These are phyloP conservation scores for Candida cerambycidarum DNA, from an alignment of 805 yeast genomes.

Conservation along the genomic window DNA sequence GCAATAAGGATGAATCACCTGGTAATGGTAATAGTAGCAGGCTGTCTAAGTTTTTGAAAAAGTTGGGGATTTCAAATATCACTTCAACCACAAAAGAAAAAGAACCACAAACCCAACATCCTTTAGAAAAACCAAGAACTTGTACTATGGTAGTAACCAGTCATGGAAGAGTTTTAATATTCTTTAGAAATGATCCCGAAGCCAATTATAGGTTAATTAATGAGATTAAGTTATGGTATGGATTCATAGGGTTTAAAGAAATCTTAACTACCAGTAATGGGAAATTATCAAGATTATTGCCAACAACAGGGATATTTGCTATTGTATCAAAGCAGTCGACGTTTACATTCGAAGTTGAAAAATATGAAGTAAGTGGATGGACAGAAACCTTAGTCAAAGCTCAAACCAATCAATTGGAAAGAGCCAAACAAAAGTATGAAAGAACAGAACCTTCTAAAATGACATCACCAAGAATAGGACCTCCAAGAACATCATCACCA, in stretches of 20 bases:
- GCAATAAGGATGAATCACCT: slow-evolving; percentile 7
- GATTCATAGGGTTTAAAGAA: slow-evolving; percentile 59
- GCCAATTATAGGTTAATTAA: slow-evolving; percentile 47
- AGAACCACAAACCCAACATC: slow-evolving; percentile 18
- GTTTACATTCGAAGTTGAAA: slow-evolving; percentile 56
- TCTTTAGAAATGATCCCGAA: slow-evolving; percentile 43
- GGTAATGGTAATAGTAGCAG: slow-evolving; percentile 2
- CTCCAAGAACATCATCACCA: slow-evolving; percentile 1
- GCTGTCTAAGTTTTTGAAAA: slow-evolving; percentile 19
- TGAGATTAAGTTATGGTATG: slow-evolving; percentile 55
- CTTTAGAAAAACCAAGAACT: slow-evolving; percentile 39
- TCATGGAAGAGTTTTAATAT: slow-evolving; percentile 61
- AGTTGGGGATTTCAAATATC: slow-evolving; percentile 15
- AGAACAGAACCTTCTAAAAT: slow-evolving; percentile 9
- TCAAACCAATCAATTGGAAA: slow-evolving; percentile 48
- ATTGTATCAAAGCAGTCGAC: slow-evolving; percentile 56
- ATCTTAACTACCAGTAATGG: slow-evolving; percentile 40
- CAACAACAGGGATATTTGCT: slow-evolving; percentile 51
- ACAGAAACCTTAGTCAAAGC: slow-evolving; percentile 52
- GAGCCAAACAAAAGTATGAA: slow-evolving; percentile 23
- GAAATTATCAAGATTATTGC: slow-evolving; percentile 28
- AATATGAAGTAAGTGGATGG: slow-evolving; percentile 55
- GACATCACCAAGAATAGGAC: neutral
- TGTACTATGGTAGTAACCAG: slow-evolving; percentile 60
- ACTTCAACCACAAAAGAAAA: slow-evolving; percentile 11